phyloP scores from a whole-genome alignment of 345 rosid species.

The Camelina hispida region DNA sequence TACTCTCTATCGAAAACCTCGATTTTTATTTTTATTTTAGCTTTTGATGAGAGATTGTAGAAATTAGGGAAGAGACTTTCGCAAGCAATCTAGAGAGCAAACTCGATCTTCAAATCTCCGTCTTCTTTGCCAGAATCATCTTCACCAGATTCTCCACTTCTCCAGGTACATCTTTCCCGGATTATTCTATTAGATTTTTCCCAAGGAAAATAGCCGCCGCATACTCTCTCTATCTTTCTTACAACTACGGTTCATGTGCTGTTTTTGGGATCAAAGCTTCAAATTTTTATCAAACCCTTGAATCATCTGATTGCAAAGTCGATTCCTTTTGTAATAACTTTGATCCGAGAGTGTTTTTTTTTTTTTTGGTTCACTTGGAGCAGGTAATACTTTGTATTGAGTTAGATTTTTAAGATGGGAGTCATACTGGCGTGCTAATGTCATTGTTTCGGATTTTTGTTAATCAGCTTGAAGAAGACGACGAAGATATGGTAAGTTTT shows the following conservation, averaged over 20 bases:
- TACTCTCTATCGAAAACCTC: neutral
- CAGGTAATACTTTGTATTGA: slow-evolving; percentile 35
- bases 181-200: neutral
- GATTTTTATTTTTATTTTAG: neutral
- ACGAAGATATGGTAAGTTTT: slow-evolving; percentile 60
- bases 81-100: slow-evolving; percentile 38
- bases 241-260: neutral
- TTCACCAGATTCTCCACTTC: slow-evolving; percentile 26
- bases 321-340: slow-evolving; percentile 11
- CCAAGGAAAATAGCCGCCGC: neutral
- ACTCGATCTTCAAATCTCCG: slow-evolving; percentile 19
- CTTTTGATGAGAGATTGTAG: neutral
- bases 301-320: neutral
- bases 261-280: slow-evolving; percentile 13
- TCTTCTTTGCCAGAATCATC: slow-evolving; percentile 4
- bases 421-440: slow-evolving; percentile 53
- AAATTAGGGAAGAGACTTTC: slow-evolving; percentile 21
- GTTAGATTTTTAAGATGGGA: slow-evolving; percentile 34
- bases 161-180: slow-evolving; percentile 37
- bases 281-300: slow-evolving; percentile 5
- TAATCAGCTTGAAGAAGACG: slow-evolving; percentile 61
- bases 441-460: slow-evolving; percentile 61
- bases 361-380: neutral
- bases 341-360: slow-evolving; percentile 15
- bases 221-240: slow-evolving; percentile 5